Conservation (phyloP, 2,329 filamentous ascomycete species). For the Pleurostoma richardsiae region DNA sequence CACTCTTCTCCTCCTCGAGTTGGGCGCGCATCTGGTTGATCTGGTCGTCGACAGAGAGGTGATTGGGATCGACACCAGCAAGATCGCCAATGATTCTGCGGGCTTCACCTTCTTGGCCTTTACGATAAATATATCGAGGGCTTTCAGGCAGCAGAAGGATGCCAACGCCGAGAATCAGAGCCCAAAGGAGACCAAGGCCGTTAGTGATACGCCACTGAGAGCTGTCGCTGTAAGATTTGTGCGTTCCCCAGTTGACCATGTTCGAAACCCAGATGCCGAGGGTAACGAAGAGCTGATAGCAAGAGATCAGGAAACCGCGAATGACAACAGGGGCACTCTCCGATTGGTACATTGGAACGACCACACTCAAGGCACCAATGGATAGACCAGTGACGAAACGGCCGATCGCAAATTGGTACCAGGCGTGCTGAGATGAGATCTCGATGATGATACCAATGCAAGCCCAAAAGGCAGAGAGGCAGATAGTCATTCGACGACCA, state of each 20-base stretch:
- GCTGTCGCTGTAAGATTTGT: constrained; percentile 30
- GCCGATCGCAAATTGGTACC: constrained; percentile 63
- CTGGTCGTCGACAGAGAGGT: constrained; percentile 43
- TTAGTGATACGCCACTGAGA: constrained; percentile 59
- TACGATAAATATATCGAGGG: constrained; percentile 48
- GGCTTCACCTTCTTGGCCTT: constrained; percentile 40
- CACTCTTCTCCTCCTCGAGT: constrained; percentile 36
- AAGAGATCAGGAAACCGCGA: constrained; percentile 59
- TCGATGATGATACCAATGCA: constrained; percentile 61
- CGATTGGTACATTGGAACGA: constrained; percentile 62
- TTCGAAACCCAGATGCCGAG: constrained; percentile 59
- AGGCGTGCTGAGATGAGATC: constrained; percentile 50
- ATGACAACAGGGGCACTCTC: constrained; percentile 58
- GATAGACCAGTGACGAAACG: constrained; percentile 63
- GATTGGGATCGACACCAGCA: constrained; percentile 39
- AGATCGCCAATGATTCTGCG: constrained; percentile 47
- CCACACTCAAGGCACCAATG: constrained; percentile 59
- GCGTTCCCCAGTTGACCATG: constrained; percentile 47
- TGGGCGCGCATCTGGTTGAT: constrained; percentile 44
- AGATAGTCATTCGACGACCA: constrained; percentile 51
- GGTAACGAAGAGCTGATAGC: constrained; percentile 72
- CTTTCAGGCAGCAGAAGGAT: constrained; percentile 51
- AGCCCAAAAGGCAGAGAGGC: constrained; percentile 49
- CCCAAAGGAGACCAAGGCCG: constrained; percentile 46
- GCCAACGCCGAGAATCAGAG: constrained; percentile 45